Base-by-base conservation (phyloP, 768 basidiomycete species). In the Tremella mesenterica region DNA sequence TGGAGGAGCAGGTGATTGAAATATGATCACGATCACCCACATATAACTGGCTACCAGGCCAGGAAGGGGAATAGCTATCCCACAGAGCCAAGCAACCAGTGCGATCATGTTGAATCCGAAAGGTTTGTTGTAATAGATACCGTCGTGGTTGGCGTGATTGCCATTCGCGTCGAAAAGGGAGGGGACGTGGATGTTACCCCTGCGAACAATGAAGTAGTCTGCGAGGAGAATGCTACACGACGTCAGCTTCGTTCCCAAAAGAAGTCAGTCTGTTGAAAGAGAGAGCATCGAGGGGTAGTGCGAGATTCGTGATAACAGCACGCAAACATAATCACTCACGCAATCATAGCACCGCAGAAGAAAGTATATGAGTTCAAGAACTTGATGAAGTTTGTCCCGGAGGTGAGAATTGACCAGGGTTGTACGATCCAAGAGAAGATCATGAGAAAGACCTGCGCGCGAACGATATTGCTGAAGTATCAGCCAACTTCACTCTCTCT, bases 1-100 rank as follows among this genome's bases (percentile, higher is more conserved):
- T n/a, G n/a, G n/a, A n/a, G n/a, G n/a, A n/a, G n/a, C n/a, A n/a
- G n/a, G n/a, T n/a, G n/a, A n/a, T n/a, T n/a, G n/a, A n/a, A n/a
- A n/a, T n/a, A n/a, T n/a, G n/a, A n/a, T n/a, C 18, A 20, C 41
- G 18, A 20, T 20, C 18, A 43, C 41, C 26, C 26, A 43, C 41
- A 25, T 43, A 25, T 43, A 43, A n/a, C 18, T 20, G 8, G 26
- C 18, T 20, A n/a, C 18, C 18, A 12, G 89, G 86, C 1, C 82
- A 77, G 1, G 84, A 82, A 16, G 82, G 78, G 23, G 90, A 73
- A 43, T 91, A 76, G 44, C 46, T 10, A 48, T 48, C 20, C 53
- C 53, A 20, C 48, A 14, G 5, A 54, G 27, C 53, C 53, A 54
- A 47, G 53, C 27, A 9, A 23, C 46, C 28, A 54, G 28, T 10